These are phyloP conservation scores for sunflower (Helianthus annuus) DNA, from an alignment of 129 eudicot species.

Conservation along the genomic window DNA sequence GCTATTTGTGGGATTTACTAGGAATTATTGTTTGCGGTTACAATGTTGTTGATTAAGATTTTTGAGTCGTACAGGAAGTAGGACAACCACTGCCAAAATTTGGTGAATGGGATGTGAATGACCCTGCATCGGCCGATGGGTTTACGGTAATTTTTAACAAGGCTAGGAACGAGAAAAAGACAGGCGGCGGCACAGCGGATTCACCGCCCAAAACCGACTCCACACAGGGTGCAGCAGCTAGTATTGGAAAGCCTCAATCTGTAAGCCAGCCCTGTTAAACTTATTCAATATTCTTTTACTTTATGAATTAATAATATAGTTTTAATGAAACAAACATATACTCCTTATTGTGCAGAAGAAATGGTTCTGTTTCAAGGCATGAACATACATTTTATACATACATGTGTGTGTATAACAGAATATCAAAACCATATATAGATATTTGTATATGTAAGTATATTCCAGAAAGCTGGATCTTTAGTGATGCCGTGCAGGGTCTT, in stretches of 20 bases:
- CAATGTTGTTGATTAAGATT: slow-evolving; percentile 2
- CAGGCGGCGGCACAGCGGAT: slow-evolving; percentile 61
- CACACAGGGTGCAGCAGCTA: slow-evolving; percentile 37
- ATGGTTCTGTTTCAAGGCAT: slow-evolving; percentile 69
- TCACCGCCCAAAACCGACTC: slow-evolving; percentile 57
- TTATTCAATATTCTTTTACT: slow-evolving; percentile 4
- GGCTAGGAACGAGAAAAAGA: slow-evolving; percentile 69
- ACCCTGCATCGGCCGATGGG: slow-evolving; percentile 83
- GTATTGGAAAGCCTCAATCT: slow-evolving; percentile 67
- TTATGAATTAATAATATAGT: slow-evolving; percentile 5
- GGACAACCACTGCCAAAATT: slow-evolving; percentile 81
- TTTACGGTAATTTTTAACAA: slow-evolving; percentile 76
- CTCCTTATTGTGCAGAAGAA: slow-evolving; percentile 54
- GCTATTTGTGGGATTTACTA: too few species aligned
- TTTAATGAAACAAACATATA: slow-evolving; percentile 22
- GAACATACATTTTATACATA: slow-evolving; percentile 15
- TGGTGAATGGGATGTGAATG: slow-evolving; percentile 90
- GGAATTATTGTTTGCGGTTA: too few species aligned
- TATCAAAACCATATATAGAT: slow-evolving; percentile 30
- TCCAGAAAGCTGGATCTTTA: slow-evolving; percentile 7
- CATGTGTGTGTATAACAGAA: slow-evolving; percentile 20
- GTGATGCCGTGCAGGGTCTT: background rate
- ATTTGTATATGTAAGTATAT: slow-evolving; percentile 26
- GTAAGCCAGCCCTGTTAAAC: slow-evolving; percentile 39
- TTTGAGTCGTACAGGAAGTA: slow-evolving; percentile 51